A percentile compares a stretch with the other conserved stretches of the same genome.
Evolutionary conservation across 768 basidiomycete species (phyloP).

Genomic region (Boletus fagicola): DNA sequence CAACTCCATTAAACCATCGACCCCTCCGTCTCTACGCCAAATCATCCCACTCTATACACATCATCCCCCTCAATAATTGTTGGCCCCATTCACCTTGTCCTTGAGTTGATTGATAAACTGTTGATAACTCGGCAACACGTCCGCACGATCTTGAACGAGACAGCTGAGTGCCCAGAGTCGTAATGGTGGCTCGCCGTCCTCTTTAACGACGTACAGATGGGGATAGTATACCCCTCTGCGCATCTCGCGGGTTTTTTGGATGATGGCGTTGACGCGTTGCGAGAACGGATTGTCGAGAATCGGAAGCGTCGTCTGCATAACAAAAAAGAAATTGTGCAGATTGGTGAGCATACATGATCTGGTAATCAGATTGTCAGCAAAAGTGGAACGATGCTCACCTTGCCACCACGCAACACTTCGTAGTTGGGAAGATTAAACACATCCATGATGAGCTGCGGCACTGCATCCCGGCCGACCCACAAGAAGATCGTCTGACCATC

Average conservation of each 20-base stretch:
- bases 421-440: conserved; percentile 91
- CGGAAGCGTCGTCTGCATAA: conserved; percentile 76
- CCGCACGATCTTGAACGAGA: conserved; percentile 94
- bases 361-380: background rate
- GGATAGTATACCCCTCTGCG: conserved; percentile 91
- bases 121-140: conserved; percentile 92
- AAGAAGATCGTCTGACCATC: conserved; percentile 98
- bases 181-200: conserved; percentile 94
- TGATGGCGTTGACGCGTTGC: conserved; percentile 90
- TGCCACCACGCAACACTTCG: conserved; percentile 88
- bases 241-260: conserved; percentile 94
- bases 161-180: conserved; percentile 93
- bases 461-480: conserved; percentile 97
- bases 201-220: conserved; percentile 95
- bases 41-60: background rate
- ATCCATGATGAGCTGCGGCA: conserved; percentile 91
- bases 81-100: conserved; percentile 61
- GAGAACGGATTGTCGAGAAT: conserved; percentile 90
- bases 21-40: background rate
- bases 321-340: background rate
- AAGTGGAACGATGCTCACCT: conserved; percentile 46
- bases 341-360: background rate
- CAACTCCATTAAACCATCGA: background rate
- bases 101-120: conserved; percentile 89
- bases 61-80: conserved; percentile 26